Percentiles rank a stretch among this genome's conserved stretches.
These are phyloP conservation scores for Diphasiastrum complanatum DNA, from an alignment of 83 land plant genomes.

Conservation along the genomic window DNA sequence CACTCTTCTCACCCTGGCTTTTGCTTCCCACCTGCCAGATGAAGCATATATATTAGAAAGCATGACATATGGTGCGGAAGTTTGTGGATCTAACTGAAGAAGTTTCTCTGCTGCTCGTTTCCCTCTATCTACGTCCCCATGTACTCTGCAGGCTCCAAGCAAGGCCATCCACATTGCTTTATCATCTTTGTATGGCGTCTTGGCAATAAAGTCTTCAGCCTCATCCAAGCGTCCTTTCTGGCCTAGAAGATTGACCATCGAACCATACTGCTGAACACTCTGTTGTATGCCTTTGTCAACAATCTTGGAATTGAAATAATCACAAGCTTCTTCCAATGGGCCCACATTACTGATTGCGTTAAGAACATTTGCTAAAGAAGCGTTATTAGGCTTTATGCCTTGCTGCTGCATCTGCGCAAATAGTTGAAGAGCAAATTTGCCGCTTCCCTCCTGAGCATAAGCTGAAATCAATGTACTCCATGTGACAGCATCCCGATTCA, in stretches of 20 bases:
- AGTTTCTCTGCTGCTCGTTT: slow-evolving; percentile 11
- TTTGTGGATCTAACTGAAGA: slow-evolving; percentile 4
- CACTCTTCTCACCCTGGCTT: slow-evolving; percentile 12
- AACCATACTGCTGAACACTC: no score
- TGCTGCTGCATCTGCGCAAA: slow-evolving; percentile 10
- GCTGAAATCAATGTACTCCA: background rate
- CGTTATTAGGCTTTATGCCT: slow-evolving; percentile 9
- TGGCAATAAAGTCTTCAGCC: slow-evolving; percentile 9
- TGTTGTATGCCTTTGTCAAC: no score
- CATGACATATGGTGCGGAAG: slow-evolving; percentile 12
- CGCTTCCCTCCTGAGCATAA: background rate
- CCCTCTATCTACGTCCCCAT: slow-evolving; percentile 14
- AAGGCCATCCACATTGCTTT: slow-evolving; percentile 12
- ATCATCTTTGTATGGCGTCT: slow-evolving; percentile 17
- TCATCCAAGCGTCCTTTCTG: background rate
- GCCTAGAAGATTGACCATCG: no score
- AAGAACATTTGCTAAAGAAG: slow-evolving; percentile 7
- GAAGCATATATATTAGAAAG: slow-evolving; percentile 16
- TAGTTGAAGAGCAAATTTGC: background rate
- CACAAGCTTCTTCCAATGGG: slow-evolving; percentile 5
- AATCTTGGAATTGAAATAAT: background rate
- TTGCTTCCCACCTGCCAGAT: slow-evolving; percentile 13
- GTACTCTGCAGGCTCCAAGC: slow-evolving; percentile 21
- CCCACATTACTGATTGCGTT: background rate
- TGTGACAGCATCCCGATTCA: background rate